Evolutionary conservation across 257 asterid genomes (phyloP).

Genomic region (Forsythia suspensa): DNA sequence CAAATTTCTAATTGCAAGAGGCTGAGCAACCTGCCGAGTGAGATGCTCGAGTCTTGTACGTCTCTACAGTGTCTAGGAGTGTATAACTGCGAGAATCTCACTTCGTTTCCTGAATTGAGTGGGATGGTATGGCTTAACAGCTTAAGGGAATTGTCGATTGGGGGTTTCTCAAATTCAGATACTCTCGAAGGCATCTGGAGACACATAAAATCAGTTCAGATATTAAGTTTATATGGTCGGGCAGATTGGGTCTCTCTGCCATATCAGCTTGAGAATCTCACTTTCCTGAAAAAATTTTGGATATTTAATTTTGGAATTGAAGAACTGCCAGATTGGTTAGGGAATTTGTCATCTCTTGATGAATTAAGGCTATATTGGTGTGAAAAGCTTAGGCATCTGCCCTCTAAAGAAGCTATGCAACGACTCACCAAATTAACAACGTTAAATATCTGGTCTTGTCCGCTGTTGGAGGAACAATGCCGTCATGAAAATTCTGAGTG

Average conservation of each 20-base stretch:
- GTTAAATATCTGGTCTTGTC: not conserved
- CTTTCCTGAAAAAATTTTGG: not conserved
- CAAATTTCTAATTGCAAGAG: not conserved
- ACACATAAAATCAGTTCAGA: not conserved
- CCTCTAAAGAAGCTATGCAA: slow-evolving; percentile 16
- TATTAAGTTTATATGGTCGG: not conserved
- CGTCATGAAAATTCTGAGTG: not conserved
- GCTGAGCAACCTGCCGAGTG: slow-evolving; percentile 20
- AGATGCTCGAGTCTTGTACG: not conserved
- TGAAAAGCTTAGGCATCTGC: slow-evolving; percentile 2
- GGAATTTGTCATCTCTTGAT: not conserved
- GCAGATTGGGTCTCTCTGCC: slow-evolving; percentile 13
- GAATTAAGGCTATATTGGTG: rapidly evolving
- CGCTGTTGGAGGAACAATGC: not conserved
- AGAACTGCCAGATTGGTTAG: slow-evolving; percentile 16
- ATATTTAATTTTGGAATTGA: slow-evolving; percentile 4
- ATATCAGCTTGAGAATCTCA: slow-evolving; percentile 6
- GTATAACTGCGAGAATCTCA: not conserved
- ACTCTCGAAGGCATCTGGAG: not conserved
- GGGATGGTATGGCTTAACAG: not conserved
- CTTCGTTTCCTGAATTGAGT: not conserved
- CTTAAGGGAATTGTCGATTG: not conserved
- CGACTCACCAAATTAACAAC: not conserved
- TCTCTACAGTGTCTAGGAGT: not conserved
- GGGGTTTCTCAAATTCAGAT: not conserved